Evolutionary conservation across 805 yeast genomes (phyloP), one percentile per base, ranked within the genome.

Genomic region (Lipomyces yamanashiensis): DNA sequence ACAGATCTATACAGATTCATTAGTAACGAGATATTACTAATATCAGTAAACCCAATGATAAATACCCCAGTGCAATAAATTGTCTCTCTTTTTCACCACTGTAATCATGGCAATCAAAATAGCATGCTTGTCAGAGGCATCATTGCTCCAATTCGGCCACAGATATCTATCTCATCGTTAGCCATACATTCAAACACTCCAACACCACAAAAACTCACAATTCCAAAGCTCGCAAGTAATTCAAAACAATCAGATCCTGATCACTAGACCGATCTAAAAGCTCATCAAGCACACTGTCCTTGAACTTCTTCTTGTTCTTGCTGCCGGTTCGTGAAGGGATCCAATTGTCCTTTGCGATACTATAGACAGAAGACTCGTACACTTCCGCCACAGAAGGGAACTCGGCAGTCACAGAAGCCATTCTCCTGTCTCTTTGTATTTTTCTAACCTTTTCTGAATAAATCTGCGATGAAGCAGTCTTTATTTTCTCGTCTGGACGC

Each of bases 61-160:
- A 17, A 21, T 54, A 17, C 63, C 62, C 54, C 73, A 47, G 37
- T 63, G 53, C 37, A 58, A 51, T 37, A 50, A 45, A 23, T 56
- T 49, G 7, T 58, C 64, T 10, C 61, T 39, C 17, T 64, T 63
- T 58, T 64, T 62, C 23, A 70, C 66, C 7, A 58, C 61, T 2
- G 71, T 15, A 12, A 75, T 39, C 36, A 74, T 54, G 4, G 75
- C 72, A 9, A 81, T 71, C 53, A 77, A 69, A 43, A 78, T 77
- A 4, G 82, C 71, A 67, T 82, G 84, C 34, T 74, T 76, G 51
- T 75, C 71, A 2, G 81, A 73, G 8, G 77, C 74, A 62, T 81
- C 82, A 10, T 72, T 73, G 54, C 77, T 77, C 62, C 80, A 80
- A 48, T 72, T 67, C 12, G 74, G 74, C 85, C 84, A 83, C 13